These are phyloP conservation scores for Aaosphaeria pasadenensis DNA, from an alignment of 2,329 filamentous ascomycete genomes.

Conservation along the genomic window DNA sequence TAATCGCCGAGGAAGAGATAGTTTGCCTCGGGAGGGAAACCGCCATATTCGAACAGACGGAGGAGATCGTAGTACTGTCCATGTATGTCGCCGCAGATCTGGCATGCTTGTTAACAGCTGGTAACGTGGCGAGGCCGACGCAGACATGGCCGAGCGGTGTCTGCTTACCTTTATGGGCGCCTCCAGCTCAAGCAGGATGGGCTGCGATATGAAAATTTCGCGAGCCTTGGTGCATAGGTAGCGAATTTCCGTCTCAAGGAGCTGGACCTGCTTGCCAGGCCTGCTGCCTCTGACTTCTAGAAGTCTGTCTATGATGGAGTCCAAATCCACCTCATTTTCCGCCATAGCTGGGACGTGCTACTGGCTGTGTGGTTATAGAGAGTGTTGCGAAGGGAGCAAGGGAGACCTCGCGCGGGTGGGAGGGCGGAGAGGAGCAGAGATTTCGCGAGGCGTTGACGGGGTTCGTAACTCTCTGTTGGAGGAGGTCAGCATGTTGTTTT, in stretches of 20 bases:
- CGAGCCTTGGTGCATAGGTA: conserved; percentile 97
- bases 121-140: neutral
- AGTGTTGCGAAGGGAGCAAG: conserved; percentile 25
- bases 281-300: conserved; percentile 96
- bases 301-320: conserved; percentile 98
- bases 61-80: conserved; percentile 98
- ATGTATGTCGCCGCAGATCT: conserved; percentile 99
- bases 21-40: conserved; percentile 97
- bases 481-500: no score
- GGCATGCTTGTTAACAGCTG: conserved; percentile 1
- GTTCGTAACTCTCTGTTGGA: no score
- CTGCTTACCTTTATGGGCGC: conserved; percentile 91
- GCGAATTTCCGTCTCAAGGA: conserved; percentile 93
- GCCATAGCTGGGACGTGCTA: conserved; percentile 58
- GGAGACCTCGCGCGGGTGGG: conserved; percentile 30
- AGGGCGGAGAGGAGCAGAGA: conserved; percentile 17
- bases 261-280: conserved; percentile 96
- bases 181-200: conserved; percentile 94
- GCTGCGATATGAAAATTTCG: conserved; percentile 99
- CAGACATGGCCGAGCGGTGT: neutral
- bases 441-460: conserved; percentile 15
- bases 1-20: conserved; percentile 99
- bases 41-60: conserved; percentile 95
- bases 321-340: conserved; percentile 92
- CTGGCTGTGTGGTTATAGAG: conserved; percentile 10